Conservation (phyloP, 805 yeast species). For the Lachancea cidri region DNA sequence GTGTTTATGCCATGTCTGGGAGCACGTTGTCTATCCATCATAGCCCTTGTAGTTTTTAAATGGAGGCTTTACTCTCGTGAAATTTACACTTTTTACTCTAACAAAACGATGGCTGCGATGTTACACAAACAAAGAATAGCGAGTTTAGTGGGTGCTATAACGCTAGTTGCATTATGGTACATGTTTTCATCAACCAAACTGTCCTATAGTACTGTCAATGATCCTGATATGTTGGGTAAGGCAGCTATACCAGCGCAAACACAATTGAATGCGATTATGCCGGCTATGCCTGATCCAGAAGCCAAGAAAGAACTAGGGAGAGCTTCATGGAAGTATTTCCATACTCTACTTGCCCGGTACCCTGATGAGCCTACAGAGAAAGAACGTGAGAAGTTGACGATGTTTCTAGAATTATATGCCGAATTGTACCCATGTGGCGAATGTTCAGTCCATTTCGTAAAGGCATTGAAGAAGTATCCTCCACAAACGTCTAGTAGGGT, state of each 20-base stretch:
- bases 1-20: conserved; percentile 42
- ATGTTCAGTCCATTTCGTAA: conserved; percentile 87
- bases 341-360: conserved; percentile 86
- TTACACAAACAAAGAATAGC: conserved; percentile 9
- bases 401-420: conserved; percentile 69
- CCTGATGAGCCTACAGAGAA: conserved; percentile 72
- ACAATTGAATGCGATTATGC: conserved; percentile 65
- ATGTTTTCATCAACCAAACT: conserved; percentile 24
- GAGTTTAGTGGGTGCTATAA: conserved; percentile 14
- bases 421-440: conserved; percentile 97
- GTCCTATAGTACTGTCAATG: conserved; percentile 16
- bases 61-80: not conserved
- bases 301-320: conserved; percentile 74
- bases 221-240: conserved; percentile 11
- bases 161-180: conserved; percentile 21
- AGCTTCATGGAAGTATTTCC: conserved; percentile 89
- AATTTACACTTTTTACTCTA: not conserved
- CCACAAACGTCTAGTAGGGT: conserved; percentile 76
- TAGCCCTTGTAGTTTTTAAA: not conserved
- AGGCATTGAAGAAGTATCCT: conserved; percentile 64
- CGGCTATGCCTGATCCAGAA: conserved; percentile 79
- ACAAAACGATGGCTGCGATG: conserved; percentile 2
- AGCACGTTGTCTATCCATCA: conserved; percentile 3
- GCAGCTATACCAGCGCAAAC: conserved; percentile 12
- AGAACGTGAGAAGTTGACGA: conserved; percentile 57